Evolutionary conservation across 805 yeast genomes (phyloP).

Genomic region (Clavispora vitiphila): DNA sequence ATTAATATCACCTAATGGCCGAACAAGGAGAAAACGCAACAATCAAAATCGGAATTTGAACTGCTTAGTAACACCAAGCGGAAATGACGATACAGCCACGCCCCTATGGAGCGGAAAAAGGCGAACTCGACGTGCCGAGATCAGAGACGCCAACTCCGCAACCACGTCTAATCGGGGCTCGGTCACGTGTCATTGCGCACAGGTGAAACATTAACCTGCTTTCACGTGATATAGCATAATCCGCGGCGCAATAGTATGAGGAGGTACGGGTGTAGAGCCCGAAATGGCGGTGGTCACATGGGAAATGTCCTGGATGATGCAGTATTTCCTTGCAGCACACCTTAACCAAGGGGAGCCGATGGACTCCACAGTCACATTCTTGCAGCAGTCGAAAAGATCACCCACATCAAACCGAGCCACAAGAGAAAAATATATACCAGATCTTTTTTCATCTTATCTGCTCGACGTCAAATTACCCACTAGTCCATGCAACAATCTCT

Average conservation of each 20-base stretch:
- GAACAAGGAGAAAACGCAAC: too few relatives aligned
- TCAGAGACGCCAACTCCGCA: too few relatives aligned
- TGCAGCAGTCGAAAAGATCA: background rate
- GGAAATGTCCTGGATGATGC: background rate
- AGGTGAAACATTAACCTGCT: background rate
- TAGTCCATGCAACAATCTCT: background rate
- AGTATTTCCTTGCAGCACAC: background rate
- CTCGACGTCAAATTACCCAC: background rate
- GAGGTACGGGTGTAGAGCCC: conserved; percentile 1
- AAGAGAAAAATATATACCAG: background rate
- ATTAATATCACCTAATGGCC: too few relatives aligned
- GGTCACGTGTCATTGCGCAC: conserved; percentile 12
- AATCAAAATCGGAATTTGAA: too few relatives aligned
- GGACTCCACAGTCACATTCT: background rate
- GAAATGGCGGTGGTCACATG: background rate
- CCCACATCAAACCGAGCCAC: background rate
- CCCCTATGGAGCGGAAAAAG: too few relatives aligned
- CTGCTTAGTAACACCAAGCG: too few relatives aligned
- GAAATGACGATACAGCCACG: too few relatives aligned
- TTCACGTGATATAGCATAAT: conserved; percentile 13
- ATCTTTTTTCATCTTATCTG: background rate
- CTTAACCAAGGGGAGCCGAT: background rate
- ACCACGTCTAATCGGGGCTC: too few relatives aligned
- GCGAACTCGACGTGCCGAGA: too few relatives aligned
- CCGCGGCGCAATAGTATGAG: background rate